These are phyloP conservation scores for Neonectria coccinea DNA, from an alignment of 2,329 filamentous ascomycete genomes.

Conservation along the genomic window DNA sequence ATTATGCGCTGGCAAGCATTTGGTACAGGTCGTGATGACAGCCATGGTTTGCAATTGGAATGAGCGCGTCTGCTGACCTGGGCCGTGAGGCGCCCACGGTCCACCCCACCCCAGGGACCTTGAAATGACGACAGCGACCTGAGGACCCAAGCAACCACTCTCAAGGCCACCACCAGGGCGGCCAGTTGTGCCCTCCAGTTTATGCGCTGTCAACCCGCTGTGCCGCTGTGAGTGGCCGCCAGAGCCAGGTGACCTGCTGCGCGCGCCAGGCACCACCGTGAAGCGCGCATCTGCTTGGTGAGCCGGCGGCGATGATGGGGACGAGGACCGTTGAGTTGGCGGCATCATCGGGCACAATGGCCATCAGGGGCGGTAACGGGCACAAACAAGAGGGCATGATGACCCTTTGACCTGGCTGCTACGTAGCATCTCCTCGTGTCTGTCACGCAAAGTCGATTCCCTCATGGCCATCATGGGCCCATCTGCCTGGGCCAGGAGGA, in stretches of 20 bases:
- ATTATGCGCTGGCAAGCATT: constrained; percentile 46
- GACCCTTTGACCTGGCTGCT: constrained; percentile 25
- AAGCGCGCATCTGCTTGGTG: constrained; percentile 14
- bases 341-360: constrained; percentile 21
- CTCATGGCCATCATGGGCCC: constrained; percentile 34
- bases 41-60: constrained; percentile 35
- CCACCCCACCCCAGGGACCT: constrained; percentile 34
- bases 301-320: constrained; percentile 17
- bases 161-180: constrained; percentile 15
- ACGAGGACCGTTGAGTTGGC: constrained; percentile 10
- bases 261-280: constrained; percentile 26
- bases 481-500: constrained; percentile 35
- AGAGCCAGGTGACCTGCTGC: constrained; percentile 24
- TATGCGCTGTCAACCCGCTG: constrained; percentile 30
- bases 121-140: constrained; percentile 41
- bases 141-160: constrained; percentile 33
- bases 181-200: constrained; percentile 8
- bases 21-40: constrained; percentile 27
- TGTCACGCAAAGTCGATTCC: constrained; percentile 22
- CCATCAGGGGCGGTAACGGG: not conserved
- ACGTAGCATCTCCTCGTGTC: constrained; percentile 27
- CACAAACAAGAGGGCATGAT: constrained; percentile 25
- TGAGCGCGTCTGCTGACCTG: constrained; percentile 42
- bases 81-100: constrained; percentile 34
- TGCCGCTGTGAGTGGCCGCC: constrained; percentile 28